phyloP scores from a whole-genome alignment of 108 stramenopile genomes.

The Discostella stelligeroides region DNA sequence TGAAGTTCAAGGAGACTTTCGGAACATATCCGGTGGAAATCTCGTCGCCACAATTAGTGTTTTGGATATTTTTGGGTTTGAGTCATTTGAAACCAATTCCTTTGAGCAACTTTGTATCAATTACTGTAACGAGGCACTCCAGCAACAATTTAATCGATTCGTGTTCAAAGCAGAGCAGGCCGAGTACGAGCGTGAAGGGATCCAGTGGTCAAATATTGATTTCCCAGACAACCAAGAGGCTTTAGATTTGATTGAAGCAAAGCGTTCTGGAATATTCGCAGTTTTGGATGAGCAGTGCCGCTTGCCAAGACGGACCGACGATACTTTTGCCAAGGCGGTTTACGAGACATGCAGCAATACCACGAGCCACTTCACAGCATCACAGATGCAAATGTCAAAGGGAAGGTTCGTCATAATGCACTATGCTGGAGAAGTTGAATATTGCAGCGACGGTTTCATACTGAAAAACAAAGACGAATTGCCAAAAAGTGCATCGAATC shows the following conservation, averaged over 20 bases:
- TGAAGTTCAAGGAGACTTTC: slow-evolving; percentile 38
- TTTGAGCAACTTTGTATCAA: slow-evolving; percentile 99
- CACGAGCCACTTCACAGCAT: slow-evolving; percentile 52
- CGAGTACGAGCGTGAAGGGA: slow-evolving; percentile 85
- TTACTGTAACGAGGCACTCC: slow-evolving; percentile 93
- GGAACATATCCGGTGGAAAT: slow-evolving; percentile 22
- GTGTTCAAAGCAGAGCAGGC: slow-evolving; percentile 91
- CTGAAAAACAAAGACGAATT: slow-evolving; percentile 94
- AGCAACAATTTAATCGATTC: slow-evolving; percentile 92
- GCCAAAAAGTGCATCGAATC: slow-evolving; percentile 85
- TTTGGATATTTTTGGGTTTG: slow-evolving; percentile 99
- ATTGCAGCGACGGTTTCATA: slow-evolving; percentile 75
- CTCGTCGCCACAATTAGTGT: slow-evolving; percentile 88
- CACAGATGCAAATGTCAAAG: slow-evolving; percentile 63
- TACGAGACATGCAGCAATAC: slow-evolving; percentile 72
- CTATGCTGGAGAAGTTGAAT: slow-evolving; percentile 90
- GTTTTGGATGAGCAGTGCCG: slow-evolving; percentile 85
- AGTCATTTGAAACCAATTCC: slow-evolving; percentile 90
- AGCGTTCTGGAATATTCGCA: slow-evolving; percentile 69
- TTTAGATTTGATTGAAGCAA: slow-evolving; percentile 87
- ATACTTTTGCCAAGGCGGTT: slow-evolving; percentile 61
- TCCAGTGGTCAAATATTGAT: slow-evolving; percentile 88
- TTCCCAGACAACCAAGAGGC: slow-evolving; percentile 94
- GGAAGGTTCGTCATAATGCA: slow-evolving; percentile 83
- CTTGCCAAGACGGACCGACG: slow-evolving; percentile 61